These are phyloP conservation scores for Phytophthora pistaciae DNA, from an alignment of 352 stramenopile genomes.

Conservation along the genomic window DNA sequence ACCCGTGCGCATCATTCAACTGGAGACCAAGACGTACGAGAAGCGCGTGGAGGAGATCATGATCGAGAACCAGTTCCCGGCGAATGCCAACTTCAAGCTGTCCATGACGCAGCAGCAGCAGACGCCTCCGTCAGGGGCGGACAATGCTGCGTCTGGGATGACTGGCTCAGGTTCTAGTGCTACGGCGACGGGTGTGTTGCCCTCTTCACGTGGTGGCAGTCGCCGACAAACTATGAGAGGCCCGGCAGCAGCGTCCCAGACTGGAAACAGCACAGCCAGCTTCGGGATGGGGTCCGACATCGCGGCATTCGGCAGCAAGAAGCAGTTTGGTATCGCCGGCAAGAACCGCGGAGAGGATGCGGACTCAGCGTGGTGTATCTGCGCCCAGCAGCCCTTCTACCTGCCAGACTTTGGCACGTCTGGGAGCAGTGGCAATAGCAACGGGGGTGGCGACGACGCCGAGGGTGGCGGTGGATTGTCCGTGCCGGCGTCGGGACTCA, in stretches of 20 bases:
- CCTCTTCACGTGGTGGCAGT: constrained; percentile 20
- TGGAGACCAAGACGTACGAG: constrained; percentile 85
- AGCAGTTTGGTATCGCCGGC: constrained; percentile 1
- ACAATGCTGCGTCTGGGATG: constrained; percentile 6
- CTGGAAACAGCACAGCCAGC: constrained; percentile 6
- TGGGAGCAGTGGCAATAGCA: constrained; percentile 35
- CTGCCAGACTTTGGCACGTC: constrained; percentile 65
- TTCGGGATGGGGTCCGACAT: constrained; percentile 15
- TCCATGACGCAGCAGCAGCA: constrained; percentile 68
- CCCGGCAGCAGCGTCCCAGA: constrained; percentile 4
- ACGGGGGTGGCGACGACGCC: constrained; percentile 13
- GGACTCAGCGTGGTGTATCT: constrained; percentile 74
- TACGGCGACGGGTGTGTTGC: neutral
- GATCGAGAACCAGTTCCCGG: constrained; percentile 90
- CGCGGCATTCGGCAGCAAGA: constrained; percentile 8
- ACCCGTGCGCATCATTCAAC: constrained; percentile 83
- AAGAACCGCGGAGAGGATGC: constrained; percentile 46
- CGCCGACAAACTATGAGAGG: constrained; percentile 18
- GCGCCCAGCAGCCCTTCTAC: constrained; percentile 76
- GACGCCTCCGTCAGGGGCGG: constrained; percentile 4
- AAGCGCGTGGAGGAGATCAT: constrained; percentile 77
- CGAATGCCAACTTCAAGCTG: constrained; percentile 75
- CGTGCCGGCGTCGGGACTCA: constrained; percentile 23
- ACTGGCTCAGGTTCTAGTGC: neutral
- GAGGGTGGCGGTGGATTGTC: constrained; percentile 18